These are phyloP conservation scores for Podospora anserina DNA, from an alignment of 495 filamentous ascomycete species.

Conservation along the genomic window DNA sequence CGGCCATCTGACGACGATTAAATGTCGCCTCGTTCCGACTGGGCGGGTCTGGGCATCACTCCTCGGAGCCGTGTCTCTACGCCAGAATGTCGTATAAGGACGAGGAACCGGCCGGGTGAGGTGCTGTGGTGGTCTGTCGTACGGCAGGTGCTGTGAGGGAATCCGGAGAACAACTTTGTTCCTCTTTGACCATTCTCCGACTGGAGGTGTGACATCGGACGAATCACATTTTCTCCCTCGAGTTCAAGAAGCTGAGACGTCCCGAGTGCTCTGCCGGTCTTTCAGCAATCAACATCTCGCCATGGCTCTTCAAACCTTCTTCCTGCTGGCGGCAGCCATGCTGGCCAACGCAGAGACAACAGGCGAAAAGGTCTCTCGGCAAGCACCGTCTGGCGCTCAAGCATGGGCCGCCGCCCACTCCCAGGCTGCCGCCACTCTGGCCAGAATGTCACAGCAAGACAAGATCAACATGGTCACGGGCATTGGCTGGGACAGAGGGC, in stretches of 20 bases:
- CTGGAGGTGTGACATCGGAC: background rate
- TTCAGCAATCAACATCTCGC: background rate
- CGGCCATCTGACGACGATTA: background rate
- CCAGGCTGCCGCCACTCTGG: constrained; percentile 53
- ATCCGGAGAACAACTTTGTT: background rate
- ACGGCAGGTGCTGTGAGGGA: background rate
- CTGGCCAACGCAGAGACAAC: constrained; percentile 19
- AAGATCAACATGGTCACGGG: constrained; percentile 63
- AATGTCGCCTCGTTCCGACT: constrained; percentile 28
- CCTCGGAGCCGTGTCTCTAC: background rate
- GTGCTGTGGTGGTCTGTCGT: constrained; percentile 1
- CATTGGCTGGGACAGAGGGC: constrained; percentile 61
- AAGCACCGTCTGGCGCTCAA: constrained; percentile 16
- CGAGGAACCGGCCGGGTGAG: background rate
- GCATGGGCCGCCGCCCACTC: constrained; percentile 55
- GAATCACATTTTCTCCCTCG: background rate
- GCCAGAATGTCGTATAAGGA: constrained; percentile 19
- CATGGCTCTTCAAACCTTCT: constrained; percentile 17
- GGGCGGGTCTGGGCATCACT: constrained; percentile 7
- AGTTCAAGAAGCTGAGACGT: background rate
- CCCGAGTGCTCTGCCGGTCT: background rate
- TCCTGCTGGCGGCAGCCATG: constrained; percentile 14
- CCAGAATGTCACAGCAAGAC: constrained; percentile 54
- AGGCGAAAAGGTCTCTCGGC: constrained; percentile 11
- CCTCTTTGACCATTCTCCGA: background rate